Conservation (phyloP, 306 rosid genomes). For the Medicago truncatula region DNA sequence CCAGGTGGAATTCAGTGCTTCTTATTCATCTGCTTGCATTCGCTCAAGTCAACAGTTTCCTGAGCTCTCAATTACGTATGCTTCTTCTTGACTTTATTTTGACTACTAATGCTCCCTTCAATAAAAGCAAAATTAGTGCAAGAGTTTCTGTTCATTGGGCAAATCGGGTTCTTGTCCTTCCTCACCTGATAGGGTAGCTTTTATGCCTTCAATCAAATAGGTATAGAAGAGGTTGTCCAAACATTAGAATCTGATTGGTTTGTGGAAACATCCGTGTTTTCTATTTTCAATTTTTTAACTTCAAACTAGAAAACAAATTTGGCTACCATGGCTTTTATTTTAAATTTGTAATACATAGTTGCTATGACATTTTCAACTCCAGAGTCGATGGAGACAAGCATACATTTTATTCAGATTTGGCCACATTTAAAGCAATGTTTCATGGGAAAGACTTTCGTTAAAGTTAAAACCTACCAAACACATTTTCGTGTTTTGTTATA, state of each 20-base stretch:
- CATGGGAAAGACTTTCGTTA: neutral
- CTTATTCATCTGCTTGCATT: conserved; percentile 72
- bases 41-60: conserved; percentile 79
- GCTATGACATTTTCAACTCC: neutral
- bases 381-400: neutral
- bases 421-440: neutral
- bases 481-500: neutral
- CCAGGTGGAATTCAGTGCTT: conserved; percentile 80
- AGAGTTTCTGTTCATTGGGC: conserved; percentile 5
- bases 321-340: neutral
- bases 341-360: neutral
- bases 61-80: conserved; percentile 88
- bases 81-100: conserved; percentile 39
- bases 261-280: neutral
- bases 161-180: conserved; percentile 8
- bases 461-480: neutral
- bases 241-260: conserved; percentile 5
- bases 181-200: conserved; percentile 36
- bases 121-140: conserved; percentile 15
- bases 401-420: conserved; percentile 11
- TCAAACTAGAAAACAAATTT: conserved; percentile 11
- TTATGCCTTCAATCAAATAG: conserved; percentile 23
- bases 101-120: conserved; percentile 7
- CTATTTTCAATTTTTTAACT: neutral
- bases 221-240: conserved; percentile 33